A percentile compares a stretch with the other conserved stretches of the same genome.
These are phyloP conservation scores for Acanthamoeba royreba DNA, from an alignment of 208 protist genomes.

Conservation along the genomic window DNA sequence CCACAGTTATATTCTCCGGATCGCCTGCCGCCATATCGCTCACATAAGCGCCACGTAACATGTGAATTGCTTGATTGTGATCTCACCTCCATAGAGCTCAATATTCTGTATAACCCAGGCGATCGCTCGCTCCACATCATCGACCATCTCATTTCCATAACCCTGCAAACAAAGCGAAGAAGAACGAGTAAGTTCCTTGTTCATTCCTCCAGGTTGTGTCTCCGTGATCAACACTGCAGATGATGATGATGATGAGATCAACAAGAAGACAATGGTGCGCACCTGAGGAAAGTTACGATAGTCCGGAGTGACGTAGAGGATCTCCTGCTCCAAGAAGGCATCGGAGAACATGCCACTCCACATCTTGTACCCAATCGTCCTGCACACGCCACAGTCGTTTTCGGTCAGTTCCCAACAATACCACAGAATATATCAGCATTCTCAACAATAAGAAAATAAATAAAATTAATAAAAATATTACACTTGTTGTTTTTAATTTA, in stretches of 20 bases:
- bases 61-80: too few species aligned
- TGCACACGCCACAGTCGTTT: not conserved
- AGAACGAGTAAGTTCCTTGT: too few species aligned
- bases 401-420: not conserved
- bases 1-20: not conserved
- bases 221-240: too few species aligned
- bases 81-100: not conserved
- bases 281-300: conserved; percentile 28
- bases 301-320: conserved; percentile 27
- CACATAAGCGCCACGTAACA: too few species aligned
- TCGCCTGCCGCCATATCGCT: too few species aligned
- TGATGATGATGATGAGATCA: too few species aligned
- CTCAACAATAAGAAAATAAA: too few species aligned
- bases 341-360: not conserved
- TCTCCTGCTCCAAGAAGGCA: not conserved
- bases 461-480: not conserved
- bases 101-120: conserved; percentile 8
- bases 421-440: too few species aligned
- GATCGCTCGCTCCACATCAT: not conserved
- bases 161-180: too few species aligned
- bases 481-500: too few species aligned
- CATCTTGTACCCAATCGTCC: conserved; percentile 24
- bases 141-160: not conserved
- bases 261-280: too few species aligned
- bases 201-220: too few species aligned